Evolutionary conservation across 768 basidiomycete genomes (phyloP).

Genomic region (Psilocybe tampanensis): DNA sequence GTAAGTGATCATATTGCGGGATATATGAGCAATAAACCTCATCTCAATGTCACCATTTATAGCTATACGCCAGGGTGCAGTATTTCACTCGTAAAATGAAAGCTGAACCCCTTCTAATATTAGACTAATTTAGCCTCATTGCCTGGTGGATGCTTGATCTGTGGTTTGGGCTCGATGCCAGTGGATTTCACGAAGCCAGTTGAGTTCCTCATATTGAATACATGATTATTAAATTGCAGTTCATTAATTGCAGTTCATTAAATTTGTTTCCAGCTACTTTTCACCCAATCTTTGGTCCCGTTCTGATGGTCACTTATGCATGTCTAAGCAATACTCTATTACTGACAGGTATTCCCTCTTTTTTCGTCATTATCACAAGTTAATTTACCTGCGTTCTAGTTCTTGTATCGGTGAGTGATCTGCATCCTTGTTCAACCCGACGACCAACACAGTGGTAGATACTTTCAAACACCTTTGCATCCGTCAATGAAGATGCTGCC

Average conservation of each 20-base stretch:
- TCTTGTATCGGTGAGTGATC: conserved; percentile 68
- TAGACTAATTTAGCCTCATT: conserved; percentile 39
- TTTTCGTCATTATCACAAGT: conserved; percentile 4
- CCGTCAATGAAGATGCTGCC: conserved; percentile 89
- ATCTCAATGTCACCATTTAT: background rate
- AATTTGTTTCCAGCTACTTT: conserved; percentile 55
- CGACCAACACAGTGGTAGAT: conserved; percentile 51
- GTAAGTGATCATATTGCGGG: conserved; percentile 35
- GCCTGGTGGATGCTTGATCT: conserved; percentile 96
- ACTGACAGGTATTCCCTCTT: conserved; percentile 65
- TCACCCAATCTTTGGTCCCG: conserved; percentile 85
- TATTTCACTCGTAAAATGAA: background rate
- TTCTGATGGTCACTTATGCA: conserved; percentile 90
- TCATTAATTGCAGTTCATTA: background rate
- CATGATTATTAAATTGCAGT: background rate
- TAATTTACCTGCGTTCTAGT: conserved; percentile 42
- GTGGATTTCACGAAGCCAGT: conserved; percentile 85
- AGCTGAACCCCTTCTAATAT: background rate
- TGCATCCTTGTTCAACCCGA: background rate
- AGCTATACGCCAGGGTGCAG: conserved; percentile 35
- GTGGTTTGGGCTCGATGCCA: conserved; percentile 94
- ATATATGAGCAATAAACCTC: background rate
- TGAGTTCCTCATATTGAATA: conserved; percentile 29
- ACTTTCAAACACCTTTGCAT: conserved; percentile 92
- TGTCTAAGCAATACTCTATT: conserved; percentile 92